Evolutionary conservation across 2,329 filamentous ascomycete genomes (phyloP), one percentile per base, ranked within the genome.

Genomic region (Paraconiothyrium brasiliense): DNA sequence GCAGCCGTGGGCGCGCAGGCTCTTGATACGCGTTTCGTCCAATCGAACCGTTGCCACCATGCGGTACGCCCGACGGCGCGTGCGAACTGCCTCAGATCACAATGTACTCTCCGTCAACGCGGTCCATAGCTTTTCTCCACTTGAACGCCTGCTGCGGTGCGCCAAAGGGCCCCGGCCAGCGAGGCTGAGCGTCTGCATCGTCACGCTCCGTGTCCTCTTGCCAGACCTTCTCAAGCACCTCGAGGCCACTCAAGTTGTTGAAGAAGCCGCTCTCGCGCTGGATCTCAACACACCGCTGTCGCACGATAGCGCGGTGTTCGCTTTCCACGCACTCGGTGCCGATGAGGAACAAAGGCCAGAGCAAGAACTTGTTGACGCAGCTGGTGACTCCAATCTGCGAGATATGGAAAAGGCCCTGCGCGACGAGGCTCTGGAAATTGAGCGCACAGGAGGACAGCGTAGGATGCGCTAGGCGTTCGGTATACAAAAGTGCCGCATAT

Each of bases 321-420:
- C 92, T 88, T 67, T 92, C 90, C 65, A 95, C 90, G 71, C 93
- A 97, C 81, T 97, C 94, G 24, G 92, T 93, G 22, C 94, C 94
- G 0, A 91, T 89, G 56, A 97, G 90, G 76, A 97, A 97, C 3
- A 97, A 85, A 2, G 94, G 94, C 94, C 94, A 97, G 9, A 97
- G 87, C 10, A 97, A 82, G 76, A 97, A 97, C 74, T 97, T 96
- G 79, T 97, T 91, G 41, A 90, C 89, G 51, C 85, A 86, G 70
- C 87, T 89, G 44, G 86, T 90, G 3, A 89, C 85, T 64, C 92
- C 89, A 41, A 97, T 88, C 57, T 89, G 90, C 7, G 89, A 90
- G 59, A 95, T 92, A 79, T 96, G 94, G 79, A 89, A 91, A 44
- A 97, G 86, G 0, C 94, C 91, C 67, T 92, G 89, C 72, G 89